Evolutionary conservation across 2,329 filamentous ascomycete genomes (phyloP), one percentile per base, ranked within the genome.

Genomic region (Rutstroemia sp.): DNA sequence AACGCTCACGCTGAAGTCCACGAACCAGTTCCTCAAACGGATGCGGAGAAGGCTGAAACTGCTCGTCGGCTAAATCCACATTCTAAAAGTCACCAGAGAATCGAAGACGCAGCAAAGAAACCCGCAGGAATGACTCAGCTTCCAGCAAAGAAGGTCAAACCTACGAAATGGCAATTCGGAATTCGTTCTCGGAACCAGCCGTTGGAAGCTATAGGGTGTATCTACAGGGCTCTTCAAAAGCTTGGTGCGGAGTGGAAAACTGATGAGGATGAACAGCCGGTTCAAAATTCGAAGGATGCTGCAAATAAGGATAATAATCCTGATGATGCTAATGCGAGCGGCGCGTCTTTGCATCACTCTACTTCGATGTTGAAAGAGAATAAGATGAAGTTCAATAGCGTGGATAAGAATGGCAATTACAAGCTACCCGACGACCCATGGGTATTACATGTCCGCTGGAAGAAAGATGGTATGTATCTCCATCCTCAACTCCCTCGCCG

Each of bases 91-190:
- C 80, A 87, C 54, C 72, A 87, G 25, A 83, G 84, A 52, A 73
- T 90, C 2, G 87, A 92, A 61, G 85, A 81, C 67, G 78, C 72
- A 56, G 80, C 68, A 68, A 81, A 73, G 61, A 77, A 81, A 39
- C 83, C 83, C 3, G 80, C 83, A 57, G 77, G 78, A 19, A 78
- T 86, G 74, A 86, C 83, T 2, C 82, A 82, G 0, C 79, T 84
- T 48, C 82, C 84, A 2, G 71, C 76, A 3, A 90, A 88, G 75
- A 91, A 89, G 70, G 73, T 78, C 5, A 91, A 89, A 67, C 88
- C 88, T 1, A 89, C 92, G 16, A 89, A 92, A 63, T 99, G 94
- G 94, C 94, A 99, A 70, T 99, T 99, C 69, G 94, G 94, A 56
- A 99, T 99, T 60, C 83, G 94, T 39, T 96, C 90, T 47, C 84